phyloP scores from a whole-genome alignment of 1,139 yeast species.

The Lodderomyces oxycetoniae region DNA sequence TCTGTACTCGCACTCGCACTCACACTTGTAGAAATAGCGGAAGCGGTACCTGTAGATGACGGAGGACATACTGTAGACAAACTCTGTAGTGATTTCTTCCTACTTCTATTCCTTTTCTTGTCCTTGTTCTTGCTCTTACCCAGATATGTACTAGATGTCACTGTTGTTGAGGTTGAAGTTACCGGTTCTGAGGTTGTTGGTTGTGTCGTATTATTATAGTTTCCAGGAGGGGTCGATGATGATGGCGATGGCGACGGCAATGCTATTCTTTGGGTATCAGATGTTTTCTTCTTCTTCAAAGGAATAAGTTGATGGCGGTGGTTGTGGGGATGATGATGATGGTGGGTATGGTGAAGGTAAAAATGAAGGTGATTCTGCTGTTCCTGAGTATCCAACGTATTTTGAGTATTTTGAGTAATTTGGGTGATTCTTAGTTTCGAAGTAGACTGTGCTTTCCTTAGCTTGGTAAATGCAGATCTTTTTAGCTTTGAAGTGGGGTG shows the following conservation, averaged over 20 bases:
- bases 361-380: conserved; percentile 4
- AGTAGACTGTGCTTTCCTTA: conserved; percentile 11
- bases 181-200: background rate
- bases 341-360: conserved; percentile 3
- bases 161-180: conserved; percentile 3
- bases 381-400: background rate
- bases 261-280: conserved; percentile 2
- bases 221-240: conserved; percentile 1
- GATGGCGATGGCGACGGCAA: background rate
- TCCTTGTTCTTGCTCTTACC: background rate
- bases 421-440: conserved; percentile 8
- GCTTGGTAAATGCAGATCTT: conserved; percentile 4
- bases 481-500: conserved; percentile 4
- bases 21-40: conserved; percentile 1
- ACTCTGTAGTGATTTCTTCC: background rate
- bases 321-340: conserved; percentile 2
- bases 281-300: background rate
- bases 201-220: background rate
- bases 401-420: background rate
- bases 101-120: background rate
- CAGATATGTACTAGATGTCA: background rate
- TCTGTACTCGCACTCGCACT: conserved; percentile 4
- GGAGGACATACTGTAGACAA: background rate
- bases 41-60: conserved; percentile 3
- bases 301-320: background rate